phyloP scores from a whole-genome alignment of 768 basidiomycete genomes.

The Clitopilus hobsonii region DNA sequence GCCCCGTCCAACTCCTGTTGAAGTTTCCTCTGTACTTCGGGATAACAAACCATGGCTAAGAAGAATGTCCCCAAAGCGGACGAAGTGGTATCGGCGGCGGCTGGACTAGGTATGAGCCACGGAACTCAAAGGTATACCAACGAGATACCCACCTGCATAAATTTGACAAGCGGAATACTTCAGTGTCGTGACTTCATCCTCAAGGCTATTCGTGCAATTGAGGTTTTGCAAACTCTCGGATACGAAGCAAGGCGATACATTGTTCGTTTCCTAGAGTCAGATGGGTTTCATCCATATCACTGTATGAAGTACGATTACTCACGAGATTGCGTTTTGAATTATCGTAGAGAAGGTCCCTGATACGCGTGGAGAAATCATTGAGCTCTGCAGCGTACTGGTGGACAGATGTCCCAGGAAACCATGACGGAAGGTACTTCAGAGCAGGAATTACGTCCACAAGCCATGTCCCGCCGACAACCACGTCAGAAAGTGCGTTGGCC shows the following conservation, averaged over 20 bases:
- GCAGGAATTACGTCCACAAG: conserved; percentile 26
- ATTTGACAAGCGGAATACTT: neutral
- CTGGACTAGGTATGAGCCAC: neutral
- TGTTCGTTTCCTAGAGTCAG: neutral
- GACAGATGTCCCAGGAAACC: conserved; percentile 32
- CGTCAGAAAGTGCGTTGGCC: conserved; percentile 17
- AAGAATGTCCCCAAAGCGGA: neutral
- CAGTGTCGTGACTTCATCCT: neutral
- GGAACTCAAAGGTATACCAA: neutral
- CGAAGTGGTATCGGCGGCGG: neutral
- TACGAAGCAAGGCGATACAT: neutral
- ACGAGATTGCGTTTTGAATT: conserved; percentile 15
- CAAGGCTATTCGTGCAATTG: neutral
- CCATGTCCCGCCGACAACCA: conserved; percentile 24
- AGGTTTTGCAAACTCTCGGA: neutral
- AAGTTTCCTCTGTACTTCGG: conserved; percentile 17
- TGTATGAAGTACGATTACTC: neutral
- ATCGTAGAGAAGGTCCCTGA: conserved; percentile 20
- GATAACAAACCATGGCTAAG: conserved; percentile 13
- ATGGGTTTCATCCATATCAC: neutral
- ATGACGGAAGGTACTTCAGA: conserved; percentile 28
- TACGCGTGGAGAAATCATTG: conserved; percentile 9
- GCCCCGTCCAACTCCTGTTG: conserved; percentile 12
- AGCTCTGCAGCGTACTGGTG: conserved; percentile 25
- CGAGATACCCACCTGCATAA: neutral